Conservation (phyloP, 345 rosid genomes). For the Dipteronia dyeriana region DNA sequence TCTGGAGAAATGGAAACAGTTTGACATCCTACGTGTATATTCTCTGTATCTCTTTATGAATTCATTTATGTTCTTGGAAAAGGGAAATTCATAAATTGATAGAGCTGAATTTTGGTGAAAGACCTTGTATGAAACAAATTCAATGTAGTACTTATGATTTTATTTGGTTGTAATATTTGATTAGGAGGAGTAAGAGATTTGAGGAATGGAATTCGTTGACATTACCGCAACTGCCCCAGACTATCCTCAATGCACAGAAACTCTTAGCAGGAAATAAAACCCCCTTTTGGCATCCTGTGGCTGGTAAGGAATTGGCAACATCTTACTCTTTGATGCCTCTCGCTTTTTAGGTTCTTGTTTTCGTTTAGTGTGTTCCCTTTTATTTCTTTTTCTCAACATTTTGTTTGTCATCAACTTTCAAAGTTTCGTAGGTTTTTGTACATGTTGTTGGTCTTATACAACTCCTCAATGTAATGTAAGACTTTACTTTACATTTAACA, state of each 20-base stretch:
- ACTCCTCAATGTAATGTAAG: background rate
- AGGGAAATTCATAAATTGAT: background rate
- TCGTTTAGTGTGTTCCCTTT: background rate
- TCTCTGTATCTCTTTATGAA: no score
- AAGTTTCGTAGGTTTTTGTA: background rate
- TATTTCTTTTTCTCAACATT: background rate
- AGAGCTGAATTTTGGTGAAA: conserved; percentile 2
- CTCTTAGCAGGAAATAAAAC: conserved; percentile 72
- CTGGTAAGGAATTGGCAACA: conserved; percentile 42
- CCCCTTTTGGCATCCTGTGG: conserved; percentile 92
- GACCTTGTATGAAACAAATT: background rate
- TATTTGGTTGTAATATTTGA: conserved; percentile 14
- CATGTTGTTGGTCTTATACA: background rate
- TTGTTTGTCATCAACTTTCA: background rate
- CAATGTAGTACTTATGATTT: conserved; percentile 3
- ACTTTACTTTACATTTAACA: background rate
- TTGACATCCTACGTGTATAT: background rate
- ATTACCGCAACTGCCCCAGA: conserved; percentile 85
- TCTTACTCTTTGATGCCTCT: background rate
- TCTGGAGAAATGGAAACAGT: background rate
- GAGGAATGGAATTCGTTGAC: conserved; percentile 84
- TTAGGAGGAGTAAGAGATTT: conserved; percentile 37
- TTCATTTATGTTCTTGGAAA: background rate
- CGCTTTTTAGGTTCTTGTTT: background rate
- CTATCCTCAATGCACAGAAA: conserved; percentile 76